phyloP scores from a whole-genome alignment of 176 grass and related monocot species.

The Triticum turgidum region DNA sequence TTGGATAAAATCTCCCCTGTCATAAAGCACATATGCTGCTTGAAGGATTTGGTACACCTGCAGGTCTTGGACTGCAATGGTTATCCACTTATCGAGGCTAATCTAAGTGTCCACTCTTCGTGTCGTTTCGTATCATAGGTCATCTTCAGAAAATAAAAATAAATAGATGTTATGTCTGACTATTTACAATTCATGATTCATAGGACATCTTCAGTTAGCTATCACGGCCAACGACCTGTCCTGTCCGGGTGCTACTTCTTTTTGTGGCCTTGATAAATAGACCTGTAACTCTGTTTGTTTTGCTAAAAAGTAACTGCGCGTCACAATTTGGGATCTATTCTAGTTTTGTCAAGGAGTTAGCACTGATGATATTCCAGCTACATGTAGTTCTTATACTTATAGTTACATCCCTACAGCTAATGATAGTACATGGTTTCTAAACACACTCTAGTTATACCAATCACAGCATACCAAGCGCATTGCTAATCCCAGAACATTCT shows the following conservation, averaged over 20 bases:
- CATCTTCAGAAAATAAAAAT: no score
- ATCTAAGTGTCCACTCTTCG: no score
- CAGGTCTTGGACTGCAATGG: no score
- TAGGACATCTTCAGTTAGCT: no score
- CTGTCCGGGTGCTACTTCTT: not conserved
- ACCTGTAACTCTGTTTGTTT: not conserved
- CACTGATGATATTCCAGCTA: not conserved
- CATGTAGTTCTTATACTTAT: not conserved
- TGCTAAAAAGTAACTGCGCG: not conserved
- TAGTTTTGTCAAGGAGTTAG: not conserved
- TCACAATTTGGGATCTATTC: not conserved
- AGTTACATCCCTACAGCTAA: no score
- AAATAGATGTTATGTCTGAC: no score
- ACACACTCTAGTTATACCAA: not conserved
- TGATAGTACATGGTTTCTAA: not conserved
- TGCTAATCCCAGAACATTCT: not conserved
- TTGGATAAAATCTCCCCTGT: no score
- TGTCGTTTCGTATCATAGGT: no score
- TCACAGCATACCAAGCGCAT: not conserved
- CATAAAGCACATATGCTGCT: no score
- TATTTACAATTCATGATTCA: no score
- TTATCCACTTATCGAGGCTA: rapidly evolving
- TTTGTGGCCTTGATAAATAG: not conserved
- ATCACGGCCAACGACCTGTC: not conserved
- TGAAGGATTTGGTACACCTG: no score